Evolutionary conservation across 495 filamentous ascomycete genomes (phyloP), one percentile per base, ranked within the genome.

Genomic region (Achaetomiella virescens): DNA sequence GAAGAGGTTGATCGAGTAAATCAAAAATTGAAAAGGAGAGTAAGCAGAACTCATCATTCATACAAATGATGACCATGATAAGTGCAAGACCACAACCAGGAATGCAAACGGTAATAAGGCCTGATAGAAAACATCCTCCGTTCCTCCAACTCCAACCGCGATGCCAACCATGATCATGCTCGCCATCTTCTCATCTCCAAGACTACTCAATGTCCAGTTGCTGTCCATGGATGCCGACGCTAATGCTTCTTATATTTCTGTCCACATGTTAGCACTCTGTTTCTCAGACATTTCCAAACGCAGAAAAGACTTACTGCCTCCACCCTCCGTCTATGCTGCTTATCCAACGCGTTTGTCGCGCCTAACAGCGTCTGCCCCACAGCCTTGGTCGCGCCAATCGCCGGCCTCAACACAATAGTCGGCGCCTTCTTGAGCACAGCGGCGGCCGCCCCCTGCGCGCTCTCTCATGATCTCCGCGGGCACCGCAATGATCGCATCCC

Each of bases 401-500:
- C 88, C 24, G 95, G 95, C 54, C 91, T 75, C 41, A 99, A 79
- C 35, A 97, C 88, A 10, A 97, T 86, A 0, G 90, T 96, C 36
- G 95, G 95, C 25, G 91, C 91, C 57, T 85, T 81, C 70, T 79
- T 87, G 58, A 84, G 79, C 44, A 99, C 85, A 1, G 87, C 95
- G 60, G 76, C 83, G 33, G 88, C 88, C 2, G 87, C 90, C 14
- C 90, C 92, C 55, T 84, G 84, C 12, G 91, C 90, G 62, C 81
- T 91, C 36, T 81, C 97, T 92, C 72, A 93, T 83, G 0, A 95
- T 80, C 70, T 97, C 95, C 1, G 84, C 87, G 1, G 92, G 91
- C 35, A 97, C 88, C n/a, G 90, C 92, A 62, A 97, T 87, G 57
- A 97, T 89, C 1, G 92, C 95, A 72, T 97, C 89, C 54, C 84